Evolutionary conservation across 2,329 filamentous ascomycete genomes (phyloP).

Genomic region (Diaporthe aspalathi): DNA sequence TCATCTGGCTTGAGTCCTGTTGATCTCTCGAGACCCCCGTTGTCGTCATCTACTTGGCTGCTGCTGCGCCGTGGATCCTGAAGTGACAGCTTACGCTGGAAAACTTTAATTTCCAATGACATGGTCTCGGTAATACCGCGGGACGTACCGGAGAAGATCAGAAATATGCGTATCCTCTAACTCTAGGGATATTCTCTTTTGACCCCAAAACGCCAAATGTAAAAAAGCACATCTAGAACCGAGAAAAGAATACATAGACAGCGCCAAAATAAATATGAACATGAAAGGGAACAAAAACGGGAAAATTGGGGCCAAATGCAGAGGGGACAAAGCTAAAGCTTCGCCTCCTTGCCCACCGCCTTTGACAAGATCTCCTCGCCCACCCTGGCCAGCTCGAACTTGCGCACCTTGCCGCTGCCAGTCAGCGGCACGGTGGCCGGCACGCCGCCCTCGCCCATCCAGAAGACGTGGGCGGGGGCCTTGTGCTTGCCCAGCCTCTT

Average conservation of each 20-base stretch:
- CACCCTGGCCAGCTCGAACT: conserved; percentile 70
- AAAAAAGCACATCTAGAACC: conserved; percentile 7
- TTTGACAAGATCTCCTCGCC: conserved; percentile 66
- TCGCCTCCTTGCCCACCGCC: conserved; percentile 55
- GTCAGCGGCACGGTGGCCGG: conserved; percentile 70
- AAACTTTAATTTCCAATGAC: not conserved
- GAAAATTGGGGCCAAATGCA: not conserved
- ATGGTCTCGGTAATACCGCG: not conserved
- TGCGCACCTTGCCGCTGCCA: conserved; percentile 78
- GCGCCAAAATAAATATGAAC: not conserved
- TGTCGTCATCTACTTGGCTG: not conserved
- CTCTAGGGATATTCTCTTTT: conserved; percentile 11
- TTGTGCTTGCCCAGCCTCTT: conserved; percentile 73
- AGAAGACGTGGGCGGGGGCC: conserved; percentile 79
- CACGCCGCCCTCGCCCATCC: conserved; percentile 73
- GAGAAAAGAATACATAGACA: not conserved
- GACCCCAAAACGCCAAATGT: not conserved
- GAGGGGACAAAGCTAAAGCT: conserved; percentile 57
- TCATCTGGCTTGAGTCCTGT: not conserved
- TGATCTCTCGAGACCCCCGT: conserved; percentile 25
- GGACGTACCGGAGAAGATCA: not conserved
- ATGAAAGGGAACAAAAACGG: not conserved
- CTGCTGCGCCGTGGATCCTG: not conserved
- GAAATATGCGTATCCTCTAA: not conserved
- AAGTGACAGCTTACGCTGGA: not conserved